phyloP scores from a whole-genome alignment of 2,329 filamentous ascomycete species.

The Cladosporium sp. region DNA sequence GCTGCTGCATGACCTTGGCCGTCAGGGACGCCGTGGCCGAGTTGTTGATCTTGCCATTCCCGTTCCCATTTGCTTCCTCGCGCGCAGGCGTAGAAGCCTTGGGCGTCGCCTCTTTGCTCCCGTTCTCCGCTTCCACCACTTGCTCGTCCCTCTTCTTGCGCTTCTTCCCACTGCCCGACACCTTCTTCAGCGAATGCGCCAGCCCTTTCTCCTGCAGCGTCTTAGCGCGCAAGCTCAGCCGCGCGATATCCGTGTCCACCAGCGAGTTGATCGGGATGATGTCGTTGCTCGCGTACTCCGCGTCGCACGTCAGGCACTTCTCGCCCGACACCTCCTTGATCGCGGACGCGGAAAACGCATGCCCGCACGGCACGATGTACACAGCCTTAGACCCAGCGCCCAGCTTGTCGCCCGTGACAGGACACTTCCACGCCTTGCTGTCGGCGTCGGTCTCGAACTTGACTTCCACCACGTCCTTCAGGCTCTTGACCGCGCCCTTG shows the following conservation, averaged over 20 bases:
- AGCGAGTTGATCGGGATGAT: constrained; percentile 76
- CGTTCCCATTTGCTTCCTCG: constrained; percentile 9
- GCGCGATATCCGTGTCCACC: constrained; percentile 62
- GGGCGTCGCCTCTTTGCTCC: constrained; percentile 12
- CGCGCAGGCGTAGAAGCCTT: constrained; percentile 2
- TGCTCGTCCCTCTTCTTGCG: constrained; percentile 56
- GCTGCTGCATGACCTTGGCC: constrained; percentile 78
- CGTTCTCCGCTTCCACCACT: constrained; percentile 27
- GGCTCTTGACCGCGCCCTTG: constrained; percentile 61
- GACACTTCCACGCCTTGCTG: constrained; percentile 68
- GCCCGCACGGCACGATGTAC: constrained; percentile 90
- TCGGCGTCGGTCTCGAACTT: constrained; percentile 58
- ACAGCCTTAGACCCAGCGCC: constrained; percentile 74
- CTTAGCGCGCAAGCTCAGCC: constrained; percentile 59
- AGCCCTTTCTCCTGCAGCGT: constrained; percentile 66
- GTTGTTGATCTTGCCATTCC: constrained; percentile 63
- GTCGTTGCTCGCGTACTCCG: constrained; percentile 65
- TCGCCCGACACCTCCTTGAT: constrained; percentile 59
- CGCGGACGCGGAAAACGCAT: constrained; percentile 83
- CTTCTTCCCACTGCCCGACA: constrained; percentile 54
- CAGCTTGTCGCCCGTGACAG: constrained; percentile 78
- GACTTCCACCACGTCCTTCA: constrained; percentile 83
- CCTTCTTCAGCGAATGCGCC: constrained; percentile 84
- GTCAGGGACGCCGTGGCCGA: constrained; percentile 78
- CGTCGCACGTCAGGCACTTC: constrained; percentile 61